Evolutionary conservation across 2,329 filamentous ascomycete genomes (phyloP), one percentile per base, ranked within the genome.

Genomic region (Penicillium sp.): DNA sequence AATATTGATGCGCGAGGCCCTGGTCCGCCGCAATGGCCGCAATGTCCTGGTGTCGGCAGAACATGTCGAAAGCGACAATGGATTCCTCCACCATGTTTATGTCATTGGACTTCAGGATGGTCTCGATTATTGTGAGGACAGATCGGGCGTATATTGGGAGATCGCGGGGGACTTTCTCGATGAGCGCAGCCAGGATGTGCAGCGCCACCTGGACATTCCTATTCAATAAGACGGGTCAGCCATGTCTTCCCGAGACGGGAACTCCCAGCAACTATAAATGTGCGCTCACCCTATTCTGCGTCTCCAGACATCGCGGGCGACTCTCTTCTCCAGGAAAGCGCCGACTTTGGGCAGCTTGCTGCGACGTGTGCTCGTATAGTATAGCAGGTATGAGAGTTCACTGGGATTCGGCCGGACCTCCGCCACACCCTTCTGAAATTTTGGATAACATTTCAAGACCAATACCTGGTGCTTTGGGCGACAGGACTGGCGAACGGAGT

Each of bases 321-420:
- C 93, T 76, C 92, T 89, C 77, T 92, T 95, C 75, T 97, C 91
- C 57, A 99, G 79, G 67, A 96, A 99, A 61, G 84, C 84, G 70
- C 89, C 90, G 59, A 99, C 91, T 74, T 99, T 99, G 65, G 93
- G 89, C 62, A 97, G 84, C 79, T 97, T 99, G 72, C 88, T 92
- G 58, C 89, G 85, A 53, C 92, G 88, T 61, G 91, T 95, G 67
- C 88, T 95, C 54, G 89, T 90, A 77, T 99, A 97, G 79, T 95
- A 97, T 46, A 97, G 83, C 57, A 99, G 82, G 69, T 97, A 97
- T 72, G 89, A 95, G 56, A 99, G 82, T 77, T 99, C 93, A 74
- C 89, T 95, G 59, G 89, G 89, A 73, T 97, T 97, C 37, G 93
- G 91, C 74, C 92, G 95, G 66, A 95, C 89, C 64, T 95, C 89